Evolutionary conservation across 495 filamentous ascomycete species (phyloP).

Genomic region (Rhypophila decipiens): DNA sequence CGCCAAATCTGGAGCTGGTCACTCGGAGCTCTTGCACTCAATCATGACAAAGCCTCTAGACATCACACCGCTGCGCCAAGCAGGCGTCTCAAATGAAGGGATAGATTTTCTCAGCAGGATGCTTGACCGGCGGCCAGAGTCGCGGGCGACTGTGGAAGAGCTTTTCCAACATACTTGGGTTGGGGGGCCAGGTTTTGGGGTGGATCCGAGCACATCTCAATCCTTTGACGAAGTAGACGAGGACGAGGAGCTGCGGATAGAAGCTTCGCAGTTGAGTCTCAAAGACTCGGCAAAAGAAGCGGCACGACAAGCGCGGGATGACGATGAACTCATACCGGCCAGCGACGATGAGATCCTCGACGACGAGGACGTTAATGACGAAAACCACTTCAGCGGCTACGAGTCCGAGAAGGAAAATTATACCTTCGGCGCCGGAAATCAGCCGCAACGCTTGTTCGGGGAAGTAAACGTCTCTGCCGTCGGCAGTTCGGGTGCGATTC

Average conservation of each 20-base stretch:
- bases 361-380: constrained; percentile 39
- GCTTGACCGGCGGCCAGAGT: constrained; percentile 64
- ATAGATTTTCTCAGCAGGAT: constrained; percentile 71
- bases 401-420: constrained; percentile 40
- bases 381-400: constrained; percentile 20
- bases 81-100: constrained; percentile 54
- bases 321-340: constrained; percentile 10
- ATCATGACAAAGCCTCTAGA: constrained; percentile 73
- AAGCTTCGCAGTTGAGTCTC: constrained; percentile 65
- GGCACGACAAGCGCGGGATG: constrained; percentile 7
- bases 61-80: constrained; percentile 46
- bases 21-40: constrained; percentile 64
- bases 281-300: too few relatives aligned
- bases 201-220: constrained; percentile 16
- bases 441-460: constrained; percentile 62
- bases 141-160: constrained; percentile 56
- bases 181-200: constrained; percentile 27
- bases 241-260: constrained; percentile 42
- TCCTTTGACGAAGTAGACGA: constrained; percentile 42
- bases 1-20: constrained; percentile 48
- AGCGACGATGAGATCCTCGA: constrained; percentile 29
- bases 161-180: constrained; percentile 69
- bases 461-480: constrained; percentile 69
- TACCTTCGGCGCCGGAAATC: constrained; percentile 26
- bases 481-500: constrained; percentile 48